Percentiles rank a stretch among this genome's conserved stretches.
Evolutionary conservation across 305 asterid species (phyloP).

Genomic region (Solanum aculeatissimum): DNA sequence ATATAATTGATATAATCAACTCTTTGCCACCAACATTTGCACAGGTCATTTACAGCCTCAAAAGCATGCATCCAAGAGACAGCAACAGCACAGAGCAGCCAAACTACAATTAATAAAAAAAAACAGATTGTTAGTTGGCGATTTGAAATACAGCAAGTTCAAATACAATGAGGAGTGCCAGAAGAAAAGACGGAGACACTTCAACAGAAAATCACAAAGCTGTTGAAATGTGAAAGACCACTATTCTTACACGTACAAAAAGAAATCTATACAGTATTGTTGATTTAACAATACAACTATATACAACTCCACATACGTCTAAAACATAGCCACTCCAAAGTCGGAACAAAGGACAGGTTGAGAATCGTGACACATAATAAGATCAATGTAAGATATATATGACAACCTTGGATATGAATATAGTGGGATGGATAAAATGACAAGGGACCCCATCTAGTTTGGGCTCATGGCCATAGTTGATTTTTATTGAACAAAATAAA

Average conservation of each 20-base stretch:
- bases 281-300: neutral
- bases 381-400: neutral
- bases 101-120: constrained; percentile 34
- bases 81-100: constrained; percentile 96
- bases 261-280: neutral
- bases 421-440: neutral
- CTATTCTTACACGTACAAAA: neutral
- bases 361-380: neutral
- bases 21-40: neutral
- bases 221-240: neutral
- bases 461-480: neutral
- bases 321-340: neutral
- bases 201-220: neutral
- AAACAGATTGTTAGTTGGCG: neutral
- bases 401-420: neutral
- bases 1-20: neutral
- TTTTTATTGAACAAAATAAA: neutral
- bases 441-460: neutral
- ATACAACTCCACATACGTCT: neutral
- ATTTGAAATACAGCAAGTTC: neutral
- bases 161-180: neutral
- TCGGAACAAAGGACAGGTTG: neutral
- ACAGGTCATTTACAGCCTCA: constrained; percentile 15
- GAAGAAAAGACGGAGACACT: neutral
- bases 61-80: constrained; percentile 76